Evolutionary conservation across 305 asterid genomes (phyloP).

Genomic region (Ilex paraguariensis): DNA sequence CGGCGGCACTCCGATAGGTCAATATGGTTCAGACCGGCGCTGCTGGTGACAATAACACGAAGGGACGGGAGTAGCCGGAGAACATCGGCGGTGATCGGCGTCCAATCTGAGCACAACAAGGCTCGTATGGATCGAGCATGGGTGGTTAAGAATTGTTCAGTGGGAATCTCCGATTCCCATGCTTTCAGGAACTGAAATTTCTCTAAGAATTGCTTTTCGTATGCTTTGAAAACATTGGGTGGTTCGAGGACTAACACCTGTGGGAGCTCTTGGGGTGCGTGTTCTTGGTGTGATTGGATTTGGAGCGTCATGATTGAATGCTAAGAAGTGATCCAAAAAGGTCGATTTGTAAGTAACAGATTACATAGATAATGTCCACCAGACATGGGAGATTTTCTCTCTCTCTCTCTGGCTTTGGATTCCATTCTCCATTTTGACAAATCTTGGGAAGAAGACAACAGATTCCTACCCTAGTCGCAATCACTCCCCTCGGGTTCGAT

Average conservation of each 20-base stretch:
- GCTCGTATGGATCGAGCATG: conserved; percentile 40
- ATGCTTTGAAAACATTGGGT: conserved; percentile 21
- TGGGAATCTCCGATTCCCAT: conserved; percentile 45
- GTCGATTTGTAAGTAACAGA: no score
- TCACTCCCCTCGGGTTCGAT: no score
- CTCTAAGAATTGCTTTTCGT: conserved; percentile 26
- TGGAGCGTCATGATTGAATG: no score
- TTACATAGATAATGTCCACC: no score
- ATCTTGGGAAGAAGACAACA: no score
- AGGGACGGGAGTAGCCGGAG: conserved; percentile 49
- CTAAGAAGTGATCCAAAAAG: no score
- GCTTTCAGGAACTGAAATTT: conserved; percentile 41
- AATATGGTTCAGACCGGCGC: conserved; percentile 65
- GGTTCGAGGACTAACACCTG: conserved; percentile 49
- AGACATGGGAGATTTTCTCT: no score
- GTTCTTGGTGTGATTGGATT: no score
- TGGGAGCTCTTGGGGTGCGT: conserved; percentile 15
- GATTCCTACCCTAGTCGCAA: no score
- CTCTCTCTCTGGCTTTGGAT: no score
- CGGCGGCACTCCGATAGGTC: conserved; percentile 60
- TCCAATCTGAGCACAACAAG: conserved; percentile 25
- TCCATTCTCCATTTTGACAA: no score
- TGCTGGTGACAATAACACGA: conserved; percentile 39
- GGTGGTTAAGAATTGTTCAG: conserved; percentile 36
- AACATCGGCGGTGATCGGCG: conserved; percentile 30